Conservation (phyloP, 495 filamentous ascomycete species). For the Wilcoxina mikolae region DNA sequence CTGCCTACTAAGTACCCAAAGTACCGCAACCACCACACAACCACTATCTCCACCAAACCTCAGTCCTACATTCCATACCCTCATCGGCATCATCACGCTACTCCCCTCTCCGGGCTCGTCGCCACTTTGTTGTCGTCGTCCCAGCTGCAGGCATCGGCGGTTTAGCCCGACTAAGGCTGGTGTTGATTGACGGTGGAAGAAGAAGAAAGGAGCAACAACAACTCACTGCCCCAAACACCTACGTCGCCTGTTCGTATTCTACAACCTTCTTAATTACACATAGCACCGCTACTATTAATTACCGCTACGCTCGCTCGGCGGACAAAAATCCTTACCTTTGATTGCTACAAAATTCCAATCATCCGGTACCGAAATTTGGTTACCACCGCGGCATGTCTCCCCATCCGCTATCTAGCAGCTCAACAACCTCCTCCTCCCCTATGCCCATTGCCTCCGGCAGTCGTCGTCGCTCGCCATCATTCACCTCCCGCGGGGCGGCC, state of each 20-base stretch:
- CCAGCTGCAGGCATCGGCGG: neutral
- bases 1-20: no score
- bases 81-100: no score
- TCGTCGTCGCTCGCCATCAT: constrained; percentile 34
- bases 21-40: no score
- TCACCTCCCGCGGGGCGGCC: constrained; percentile 38
- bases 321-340: neutral
- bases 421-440: constrained; percentile 19
- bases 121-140: no score
- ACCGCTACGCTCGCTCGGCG: neutral
- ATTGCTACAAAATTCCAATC: neutral
- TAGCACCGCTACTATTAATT: neutral
- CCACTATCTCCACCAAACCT: no score
- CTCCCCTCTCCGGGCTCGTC: no score
- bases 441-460: constrained; percentile 33
- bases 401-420: constrained; percentile 5
- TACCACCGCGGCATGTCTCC: constrained; percentile 5
- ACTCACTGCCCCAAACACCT: neutral
- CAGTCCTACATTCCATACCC: no score
- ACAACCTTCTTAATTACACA: neutral
- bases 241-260: neutral
- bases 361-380: neutral
- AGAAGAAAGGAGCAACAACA: neutral
- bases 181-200: neutral
- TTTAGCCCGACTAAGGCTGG: neutral